Percentiles rank a stretch among this genome's conserved stretches.
Evolutionary conservation across 768 basidiomycete species (phyloP).

Genomic region (Serendipita vermifera): DNA sequence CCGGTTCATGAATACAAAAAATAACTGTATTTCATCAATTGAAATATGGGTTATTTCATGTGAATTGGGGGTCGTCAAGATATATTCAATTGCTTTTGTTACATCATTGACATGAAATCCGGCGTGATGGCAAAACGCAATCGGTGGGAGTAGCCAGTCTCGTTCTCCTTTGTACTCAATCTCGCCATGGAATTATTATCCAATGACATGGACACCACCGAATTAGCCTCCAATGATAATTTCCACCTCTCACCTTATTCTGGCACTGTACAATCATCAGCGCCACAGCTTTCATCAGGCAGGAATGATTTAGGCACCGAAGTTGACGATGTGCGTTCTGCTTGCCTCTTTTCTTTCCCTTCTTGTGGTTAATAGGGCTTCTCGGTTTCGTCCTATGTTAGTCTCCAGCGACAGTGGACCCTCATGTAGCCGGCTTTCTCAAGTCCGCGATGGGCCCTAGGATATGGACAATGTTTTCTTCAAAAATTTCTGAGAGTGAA

Average conservation of each 20-base stretch:
- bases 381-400: neutral
- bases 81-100: no score
- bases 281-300: neutral
- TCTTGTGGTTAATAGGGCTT: neutral
- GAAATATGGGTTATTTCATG: no score
- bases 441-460: constrained; percentile 32
- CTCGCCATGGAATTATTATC: no score
- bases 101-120: no score
- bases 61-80: no score
- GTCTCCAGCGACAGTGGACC: constrained; percentile 23
- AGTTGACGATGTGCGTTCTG: neutral
- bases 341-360: neutral
- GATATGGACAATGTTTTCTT: constrained; percentile 35
- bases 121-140: no score
- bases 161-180: neutral
- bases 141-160: no score
- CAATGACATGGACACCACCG: neutral
- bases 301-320: neutral
- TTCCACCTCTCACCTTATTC: neutral
- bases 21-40: no score
- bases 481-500: constrained; percentile 33
- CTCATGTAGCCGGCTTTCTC: constrained; percentile 33
- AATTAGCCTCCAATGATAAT: neutral
- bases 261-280: neutral
- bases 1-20: no score